phyloP scores from a whole-genome alignment of 257 asterid genomes.

The Gynochthodes officinalis region DNA sequence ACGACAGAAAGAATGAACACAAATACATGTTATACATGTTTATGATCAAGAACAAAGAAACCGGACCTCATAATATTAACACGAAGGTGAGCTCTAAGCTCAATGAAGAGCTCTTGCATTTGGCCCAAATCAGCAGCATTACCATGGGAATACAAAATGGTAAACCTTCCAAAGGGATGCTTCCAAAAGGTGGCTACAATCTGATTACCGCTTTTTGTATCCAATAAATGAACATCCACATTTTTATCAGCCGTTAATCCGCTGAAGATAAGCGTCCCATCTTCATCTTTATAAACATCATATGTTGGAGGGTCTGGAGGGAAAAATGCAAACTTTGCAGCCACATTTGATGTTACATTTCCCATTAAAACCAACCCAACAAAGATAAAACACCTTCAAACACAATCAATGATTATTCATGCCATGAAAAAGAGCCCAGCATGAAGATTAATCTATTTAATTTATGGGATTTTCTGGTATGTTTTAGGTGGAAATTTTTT shows the following conservation, averaged over 20 bases:
- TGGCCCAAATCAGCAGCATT: slow-evolving; percentile 99
- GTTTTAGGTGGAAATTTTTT: slow-evolving; percentile 16
- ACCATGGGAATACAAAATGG: slow-evolving; percentile 93
- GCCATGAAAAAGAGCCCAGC: slow-evolving; percentile 30
- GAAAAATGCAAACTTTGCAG: slow-evolving; percentile 94
- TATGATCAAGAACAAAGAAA: slow-evolving; percentile 5
- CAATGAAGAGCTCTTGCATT: slow-evolving; percentile 90
- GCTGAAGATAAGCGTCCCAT: slow-evolving; percentile 66
- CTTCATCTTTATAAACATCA: slow-evolving; percentile 70
- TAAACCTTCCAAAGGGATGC: slow-evolving; percentile 78
- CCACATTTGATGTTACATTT: slow-evolving; percentile 91
- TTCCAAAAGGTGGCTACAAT: slow-evolving; percentile 94
- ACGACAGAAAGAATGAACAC: neutral
- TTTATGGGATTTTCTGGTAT: slow-evolving; percentile 1
- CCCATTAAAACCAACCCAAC: slow-evolving; percentile 57
- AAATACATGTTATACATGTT: neutral
- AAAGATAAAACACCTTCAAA: slow-evolving; percentile 10
- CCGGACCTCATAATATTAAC: slow-evolving; percentile 87
- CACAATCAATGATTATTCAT: slow-evolving; percentile 19
- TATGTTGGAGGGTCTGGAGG: slow-evolving; percentile 99
- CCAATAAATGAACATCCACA: slow-evolving; percentile 78
- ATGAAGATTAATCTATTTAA: slow-evolving; percentile 7
- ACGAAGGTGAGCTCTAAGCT: slow-evolving; percentile 99
- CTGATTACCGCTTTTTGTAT: slow-evolving; percentile 74
- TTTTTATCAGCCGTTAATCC: slow-evolving; percentile 81